Percentiles rank a stretch among this genome's conserved stretches.
phyloP scores from a whole-genome alignment of 2,329 filamentous ascomycete genomes.

The Aurifilum marmelostoma region DNA sequence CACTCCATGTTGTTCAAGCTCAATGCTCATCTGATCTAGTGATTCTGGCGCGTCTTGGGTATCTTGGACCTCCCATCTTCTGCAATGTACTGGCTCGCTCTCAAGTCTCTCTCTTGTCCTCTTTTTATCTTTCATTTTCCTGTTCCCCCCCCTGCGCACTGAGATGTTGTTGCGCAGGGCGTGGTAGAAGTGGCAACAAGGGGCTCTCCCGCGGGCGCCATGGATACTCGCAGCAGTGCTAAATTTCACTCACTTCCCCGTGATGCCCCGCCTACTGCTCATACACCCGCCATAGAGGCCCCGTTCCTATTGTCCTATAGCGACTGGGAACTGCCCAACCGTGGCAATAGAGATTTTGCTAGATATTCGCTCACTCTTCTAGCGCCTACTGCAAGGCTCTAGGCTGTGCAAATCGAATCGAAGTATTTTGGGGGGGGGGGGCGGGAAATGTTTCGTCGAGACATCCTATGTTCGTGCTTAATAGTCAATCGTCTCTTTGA shows the following conservation, averaged over 20 bases:
- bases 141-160: too few relatives aligned
- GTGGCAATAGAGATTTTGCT: neutral
- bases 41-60: neutral
- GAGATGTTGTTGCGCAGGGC: neutral
- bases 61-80: neutral
- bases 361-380: neutral
- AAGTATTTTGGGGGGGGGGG: too few relatives aligned
- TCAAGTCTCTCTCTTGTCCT: neutral
- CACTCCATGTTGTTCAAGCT: neutral
- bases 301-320: neutral
- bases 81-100: neutral
- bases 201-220: neutral
- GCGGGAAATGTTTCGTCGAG: neutral
- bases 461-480: neutral
- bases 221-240: neutral
- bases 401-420: neutral
- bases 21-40: neutral
- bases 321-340: neutral
- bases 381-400: conserved; percentile 1
- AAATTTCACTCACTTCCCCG: neutral
- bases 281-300: neutral
- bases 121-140: neutral
- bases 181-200: neutral
- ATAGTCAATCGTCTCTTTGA: neutral
- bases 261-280: neutral